Evolutionary conservation across 2,329 filamentous ascomycete genomes (phyloP), one percentile per base, ranked within the genome.

Genomic region (Chalaropsis thielavioides): DNA sequence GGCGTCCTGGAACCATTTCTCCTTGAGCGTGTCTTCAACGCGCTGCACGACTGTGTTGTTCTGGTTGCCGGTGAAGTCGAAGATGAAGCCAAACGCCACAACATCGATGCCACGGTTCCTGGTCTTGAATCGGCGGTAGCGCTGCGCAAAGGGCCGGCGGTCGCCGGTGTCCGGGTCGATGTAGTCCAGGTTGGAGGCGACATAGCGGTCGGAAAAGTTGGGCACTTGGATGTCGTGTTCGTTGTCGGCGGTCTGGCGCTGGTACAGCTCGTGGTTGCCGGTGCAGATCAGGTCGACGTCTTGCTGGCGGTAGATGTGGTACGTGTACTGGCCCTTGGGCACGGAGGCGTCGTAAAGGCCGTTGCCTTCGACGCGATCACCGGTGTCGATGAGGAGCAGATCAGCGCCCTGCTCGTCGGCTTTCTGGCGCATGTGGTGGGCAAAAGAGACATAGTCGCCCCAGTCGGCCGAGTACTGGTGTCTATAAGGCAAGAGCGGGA

Each of bases 401-500:
- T 99, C 94, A 35, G 83, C 83, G 56, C 90, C 91, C 63, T 86
- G 80, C 0, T 84, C 82, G 71, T 96, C 89, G 64, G 91, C 90
- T 72, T 83, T 86, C 69, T 84, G 81, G 65, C 84, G 87, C 80
- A 99, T 84, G 72, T 92, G 90, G 43, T 87, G 80, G 41, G 91
- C 84, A 72, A 99, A 96, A 6, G 92, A 96, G 71, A 97, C 82
- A 75, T 97, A 99, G 76, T 99, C 94, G 66, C 94, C 94, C 91
- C 94, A 97, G 75, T 99, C 94, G 59, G 90, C 92, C 6, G 90
- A 92, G 75, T 95, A 99, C 67, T 94, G 92, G 2, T 90, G 81
- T 76, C 88, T 90, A 44, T n/a, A 27, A n/a, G n/a, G n/a, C n/a
- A n/a, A 31, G 31, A 31, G 31, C 3, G 31, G 31, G 31, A 31